Evolutionary conservation across 2,329 filamentous ascomycete genomes (phyloP).

Genomic region (Trichophyton schoenleinii): DNA sequence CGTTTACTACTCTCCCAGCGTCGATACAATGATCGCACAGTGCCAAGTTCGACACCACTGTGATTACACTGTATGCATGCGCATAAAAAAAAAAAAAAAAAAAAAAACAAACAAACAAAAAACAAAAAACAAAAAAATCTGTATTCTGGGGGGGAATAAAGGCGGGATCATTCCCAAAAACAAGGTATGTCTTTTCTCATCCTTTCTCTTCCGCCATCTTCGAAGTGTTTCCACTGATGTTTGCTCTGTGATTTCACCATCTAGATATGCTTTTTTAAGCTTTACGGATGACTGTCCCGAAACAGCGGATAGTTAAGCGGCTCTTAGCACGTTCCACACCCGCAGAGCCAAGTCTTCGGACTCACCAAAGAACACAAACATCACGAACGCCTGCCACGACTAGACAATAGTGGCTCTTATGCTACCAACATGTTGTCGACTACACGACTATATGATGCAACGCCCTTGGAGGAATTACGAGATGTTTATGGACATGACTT

Average conservation of each 20-base stretch:
- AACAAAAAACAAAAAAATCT: no score
- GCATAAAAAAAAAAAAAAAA: no score
- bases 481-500: no score
- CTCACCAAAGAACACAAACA: not conserved
- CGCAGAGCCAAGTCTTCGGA: not conserved
- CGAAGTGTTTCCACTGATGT: not conserved
- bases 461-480: no score
- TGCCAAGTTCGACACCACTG: not conserved
- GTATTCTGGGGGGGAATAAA: not conserved
- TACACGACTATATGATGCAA: no score
- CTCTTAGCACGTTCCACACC: not conserved
- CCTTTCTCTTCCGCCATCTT: not conserved
- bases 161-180: not conserved
- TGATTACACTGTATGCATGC: not conserved
- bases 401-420: not conserved
- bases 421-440: not conserved
- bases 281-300: not conserved
- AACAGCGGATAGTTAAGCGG: not conserved
- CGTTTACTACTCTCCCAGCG: not conserved
- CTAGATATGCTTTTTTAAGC: conserved; percentile 4
- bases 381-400: not conserved
- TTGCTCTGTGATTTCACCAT: not conserved
- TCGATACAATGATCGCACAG: conserved; percentile 1
- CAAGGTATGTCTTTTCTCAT: not conserved
- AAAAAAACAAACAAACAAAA: no score